These are phyloP conservation scores for Aspergillus nomiae DNA, from an alignment of 2,329 filamentous ascomycete species.

Conservation along the genomic window DNA sequence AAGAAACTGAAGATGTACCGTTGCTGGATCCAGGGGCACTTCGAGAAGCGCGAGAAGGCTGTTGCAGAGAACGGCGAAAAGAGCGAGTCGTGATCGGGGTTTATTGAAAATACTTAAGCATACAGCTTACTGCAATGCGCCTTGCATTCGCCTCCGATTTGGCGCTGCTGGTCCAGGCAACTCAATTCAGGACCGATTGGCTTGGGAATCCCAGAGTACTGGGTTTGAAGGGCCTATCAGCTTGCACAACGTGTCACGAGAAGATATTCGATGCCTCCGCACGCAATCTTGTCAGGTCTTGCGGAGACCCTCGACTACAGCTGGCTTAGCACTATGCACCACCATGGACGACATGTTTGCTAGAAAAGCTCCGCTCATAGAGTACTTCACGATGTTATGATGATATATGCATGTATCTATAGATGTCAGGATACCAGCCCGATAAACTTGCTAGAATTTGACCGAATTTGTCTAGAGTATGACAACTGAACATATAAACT, in stretches of 20 bases:
- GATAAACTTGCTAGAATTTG: neutral
- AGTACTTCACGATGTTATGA: slow-evolving; percentile 8
- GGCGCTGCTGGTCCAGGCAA: neutral
- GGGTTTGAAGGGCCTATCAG: neutral
- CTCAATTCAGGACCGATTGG: neutral
- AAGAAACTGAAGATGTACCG: slow-evolving; percentile 96
- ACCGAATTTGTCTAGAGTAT: neutral
- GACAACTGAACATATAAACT: neutral
- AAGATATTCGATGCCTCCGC: neutral
- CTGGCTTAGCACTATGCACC: neutral
- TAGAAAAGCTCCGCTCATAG: neutral
- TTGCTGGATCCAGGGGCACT: slow-evolving; percentile 67
- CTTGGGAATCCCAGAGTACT: neutral
- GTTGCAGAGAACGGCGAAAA: slow-evolving; percentile 8
- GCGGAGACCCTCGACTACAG: neutral
- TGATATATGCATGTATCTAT: neutral
- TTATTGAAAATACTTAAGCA: neutral
- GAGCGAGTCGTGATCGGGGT: slow-evolving; percentile 16
- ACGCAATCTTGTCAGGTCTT: neutral
- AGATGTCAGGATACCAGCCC: neutral
- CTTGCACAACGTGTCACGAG: neutral
- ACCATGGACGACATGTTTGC: neutral
- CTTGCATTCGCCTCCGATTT: neutral
- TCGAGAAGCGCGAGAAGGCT: slow-evolving; percentile 36
- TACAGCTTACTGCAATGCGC: neutral